Percentiles rank a stretch among this genome's conserved stretches.
Conservation (phyloP, 495 filamentous ascomycete species). For the Penicillium pulvis region DNA sequence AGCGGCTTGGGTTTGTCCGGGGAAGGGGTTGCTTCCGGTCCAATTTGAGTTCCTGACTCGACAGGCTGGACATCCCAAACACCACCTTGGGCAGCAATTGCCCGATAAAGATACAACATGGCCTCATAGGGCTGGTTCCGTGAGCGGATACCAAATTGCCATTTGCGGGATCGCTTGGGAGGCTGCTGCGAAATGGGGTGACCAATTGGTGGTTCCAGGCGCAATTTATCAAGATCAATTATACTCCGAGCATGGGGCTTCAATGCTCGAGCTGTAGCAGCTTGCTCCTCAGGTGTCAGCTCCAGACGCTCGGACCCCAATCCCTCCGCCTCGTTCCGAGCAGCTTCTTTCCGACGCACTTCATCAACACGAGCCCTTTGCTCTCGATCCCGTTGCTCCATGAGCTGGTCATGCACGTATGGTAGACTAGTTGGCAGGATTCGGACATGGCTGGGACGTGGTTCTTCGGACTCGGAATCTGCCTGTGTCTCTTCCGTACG, state of each 20-base stretch:
- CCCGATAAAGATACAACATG: constrained; percentile 90
- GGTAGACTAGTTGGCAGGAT: constrained; percentile 89
- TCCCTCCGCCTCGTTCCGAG: constrained; percentile 49
- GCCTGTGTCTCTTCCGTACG: constrained; percentile 28
- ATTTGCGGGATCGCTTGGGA: constrained; percentile 73
- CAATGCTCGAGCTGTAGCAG: constrained; percentile 70
- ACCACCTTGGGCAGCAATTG: constrained; percentile 81
- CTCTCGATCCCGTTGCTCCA: constrained; percentile 66
- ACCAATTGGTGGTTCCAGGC: constrained; percentile 67
- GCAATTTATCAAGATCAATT: constrained; percentile 53
- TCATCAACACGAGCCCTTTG: constrained; percentile 33
- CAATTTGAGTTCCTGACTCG: constrained; percentile 40
- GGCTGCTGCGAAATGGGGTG: constrained; percentile 56
- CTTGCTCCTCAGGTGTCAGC: constrained; percentile 71
- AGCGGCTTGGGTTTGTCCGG: constrained; percentile 38
- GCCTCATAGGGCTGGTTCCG: constrained; percentile 93
- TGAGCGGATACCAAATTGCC: constrained; percentile 97
- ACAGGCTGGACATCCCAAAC: constrained; percentile 67
- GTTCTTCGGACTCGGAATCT: constrained; percentile 35
- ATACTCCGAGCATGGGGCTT: constrained; percentile 76
- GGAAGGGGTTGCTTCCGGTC: constrained; percentile 22
- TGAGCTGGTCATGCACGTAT: constrained; percentile 84
- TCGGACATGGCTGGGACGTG: constrained; percentile 74
- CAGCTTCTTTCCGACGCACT: constrained; percentile 29
- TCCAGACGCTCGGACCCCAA: constrained; percentile 42